Evolutionary conservation across 202 grass and related monocot genomes (phyloP).

Genomic region (Saccharum hybrid): DNA sequence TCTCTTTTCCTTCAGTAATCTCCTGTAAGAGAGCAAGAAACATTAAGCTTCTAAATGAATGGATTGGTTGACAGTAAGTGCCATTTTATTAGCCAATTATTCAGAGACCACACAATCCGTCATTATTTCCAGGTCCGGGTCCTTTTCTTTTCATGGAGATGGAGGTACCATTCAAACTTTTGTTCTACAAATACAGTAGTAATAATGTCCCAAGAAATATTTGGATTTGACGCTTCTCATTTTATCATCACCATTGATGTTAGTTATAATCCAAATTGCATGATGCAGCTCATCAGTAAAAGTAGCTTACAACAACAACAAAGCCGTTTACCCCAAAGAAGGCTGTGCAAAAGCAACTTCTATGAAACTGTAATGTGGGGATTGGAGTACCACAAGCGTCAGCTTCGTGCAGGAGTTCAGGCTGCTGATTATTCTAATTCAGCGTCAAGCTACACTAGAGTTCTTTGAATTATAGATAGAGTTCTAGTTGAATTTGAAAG

Average conservation of each 20-base stretch:
- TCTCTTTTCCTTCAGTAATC: constrained; percentile 43
- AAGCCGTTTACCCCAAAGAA: not conserved
- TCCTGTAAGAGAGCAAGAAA: constrained; percentile 61
- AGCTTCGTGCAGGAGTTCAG: not conserved
- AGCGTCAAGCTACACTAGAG: not conserved
- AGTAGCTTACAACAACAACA: not conserved
- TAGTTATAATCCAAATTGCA: constrained; percentile 28
- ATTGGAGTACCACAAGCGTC: not conserved
- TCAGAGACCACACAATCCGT: not conserved
- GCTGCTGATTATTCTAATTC: not conserved
- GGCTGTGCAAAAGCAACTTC: not conserved
- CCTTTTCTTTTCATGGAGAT: not conserved
- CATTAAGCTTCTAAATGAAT: constrained; percentile 25
- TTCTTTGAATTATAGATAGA: not conserved
- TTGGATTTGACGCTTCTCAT: not conserved
- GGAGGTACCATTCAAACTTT: constrained; percentile 8
- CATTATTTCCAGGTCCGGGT: not conserved
- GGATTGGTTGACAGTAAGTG: not conserved
- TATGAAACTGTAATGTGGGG: not conserved
- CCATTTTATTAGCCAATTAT: not conserved
- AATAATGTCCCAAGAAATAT: not conserved
- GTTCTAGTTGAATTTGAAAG: not conserved
- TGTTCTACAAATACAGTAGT: not conserved
- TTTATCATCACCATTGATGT: not conserved
- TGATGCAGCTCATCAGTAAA: not conserved